These are phyloP conservation scores for Luffa aegyptiaca DNA, from an alignment of 306 rosid genomes.

Conservation along the genomic window DNA sequence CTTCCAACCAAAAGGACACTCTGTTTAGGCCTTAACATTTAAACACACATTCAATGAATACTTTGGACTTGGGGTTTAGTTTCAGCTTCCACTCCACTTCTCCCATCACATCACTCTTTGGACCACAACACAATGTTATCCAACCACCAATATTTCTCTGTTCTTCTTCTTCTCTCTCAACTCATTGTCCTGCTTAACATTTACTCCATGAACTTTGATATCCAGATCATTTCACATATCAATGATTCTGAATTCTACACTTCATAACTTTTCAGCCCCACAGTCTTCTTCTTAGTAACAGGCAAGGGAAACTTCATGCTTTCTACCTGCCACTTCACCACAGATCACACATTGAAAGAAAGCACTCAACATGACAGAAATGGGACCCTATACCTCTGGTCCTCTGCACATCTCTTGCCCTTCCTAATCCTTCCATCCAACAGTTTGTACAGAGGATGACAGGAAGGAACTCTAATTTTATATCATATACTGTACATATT, in stretches of 20 bases:
- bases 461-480: neutral
- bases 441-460: neutral
- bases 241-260: neutral
- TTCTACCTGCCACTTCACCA: neutral
- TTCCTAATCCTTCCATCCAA: neutral
- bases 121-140: neutral
- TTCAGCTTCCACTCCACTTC: neutral
- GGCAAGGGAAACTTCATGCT: neutral
- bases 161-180: neutral
- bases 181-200: neutral
- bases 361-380: neutral
- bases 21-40: neutral
- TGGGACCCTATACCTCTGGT: neutral
- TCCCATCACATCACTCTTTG: neutral
- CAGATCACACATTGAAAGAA: neutral
- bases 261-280: neutral
- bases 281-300: neutral
- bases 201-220: neutral
- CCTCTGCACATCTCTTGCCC: neutral
- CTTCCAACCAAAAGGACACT: neutral
- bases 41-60: neutral
- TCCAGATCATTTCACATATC: neutral
- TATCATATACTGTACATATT: neutral
- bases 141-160: neutral
- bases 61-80: no score